Evolutionary conservation across 768 basidiomycete species (phyloP), one percentile per base, ranked within the genome.

Genomic region (Mycena sanguinolenta): DNA sequence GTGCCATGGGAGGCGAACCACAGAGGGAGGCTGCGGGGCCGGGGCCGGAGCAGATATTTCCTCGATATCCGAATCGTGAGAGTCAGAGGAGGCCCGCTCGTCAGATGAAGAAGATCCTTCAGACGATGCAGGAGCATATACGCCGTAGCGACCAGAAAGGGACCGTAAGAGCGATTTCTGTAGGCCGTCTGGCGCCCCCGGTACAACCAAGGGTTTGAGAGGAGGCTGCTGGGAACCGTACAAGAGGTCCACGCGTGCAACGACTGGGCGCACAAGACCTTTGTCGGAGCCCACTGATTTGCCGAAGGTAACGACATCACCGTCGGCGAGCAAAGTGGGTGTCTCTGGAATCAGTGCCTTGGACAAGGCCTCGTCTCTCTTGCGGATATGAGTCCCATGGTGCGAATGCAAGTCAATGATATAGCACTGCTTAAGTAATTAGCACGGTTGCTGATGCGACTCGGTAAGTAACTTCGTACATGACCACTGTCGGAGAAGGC

Each of bases 271-370:
- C 34, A 94, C 93, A 30, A 85, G 79, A 61, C 87, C 87, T 27
- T 86, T 84, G 57, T 88, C 87, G 69, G 87, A 86, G 42, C 89
- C 91, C 1, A 95, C 93, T 7, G 85, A 82, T 80, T 94, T 95
- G 73, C 93, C 93, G 75, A 95, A 93, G 2, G 92, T 94, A 67
- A 95, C 74, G 36, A 88, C 78, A 76, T 94, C 93, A 68, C 92
- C 92, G 75, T 93, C 89, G 49, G 83, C 75, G 55, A 95, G 88
- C 44, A 83, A 76, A 36, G 84, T 86, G 32, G 91, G 87, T 9
- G 84, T 82, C 73, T 91, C 89, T 17, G 91, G 83, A 53, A 82
- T 80, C 25, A 95, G 81, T 68, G 77, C 82, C 75, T 77, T 88
- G 1, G 89, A 82, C 13, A 82, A 73, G 1, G 80, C 69, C 58